Percentiles rank a stretch among this genome's conserved stretches.
phyloP scores from a whole-genome alignment of 768 basidiomycete species.

The Paxillus rubicundulus region DNA sequence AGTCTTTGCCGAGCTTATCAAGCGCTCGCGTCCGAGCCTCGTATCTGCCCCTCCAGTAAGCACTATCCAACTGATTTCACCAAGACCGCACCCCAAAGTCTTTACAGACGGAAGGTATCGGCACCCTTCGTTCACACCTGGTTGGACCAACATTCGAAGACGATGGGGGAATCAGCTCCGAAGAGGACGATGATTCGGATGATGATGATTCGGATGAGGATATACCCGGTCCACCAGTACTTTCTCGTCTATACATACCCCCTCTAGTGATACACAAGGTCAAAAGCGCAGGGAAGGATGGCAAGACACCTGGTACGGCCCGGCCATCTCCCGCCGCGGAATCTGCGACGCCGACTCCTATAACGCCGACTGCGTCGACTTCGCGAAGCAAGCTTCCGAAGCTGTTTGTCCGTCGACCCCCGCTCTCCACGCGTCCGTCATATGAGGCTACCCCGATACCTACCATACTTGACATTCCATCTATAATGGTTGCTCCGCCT shows the following conservation, averaged over 20 bases:
- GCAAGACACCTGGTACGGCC: slow-evolving; percentile 21
- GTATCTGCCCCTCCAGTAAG: slow-evolving; percentile 77
- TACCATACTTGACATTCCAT: slow-evolving; percentile 7
- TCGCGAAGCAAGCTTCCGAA: slow-evolving; percentile 31
- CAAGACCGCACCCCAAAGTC: neutral
- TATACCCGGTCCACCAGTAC: slow-evolving; percentile 25
- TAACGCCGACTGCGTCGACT: slow-evolving; percentile 27
- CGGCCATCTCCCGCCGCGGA: slow-evolving; percentile 22
- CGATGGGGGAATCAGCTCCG: slow-evolving; percentile 71
- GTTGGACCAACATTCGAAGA: slow-evolving; percentile 60
- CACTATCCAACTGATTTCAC: slow-evolving; percentile 15
- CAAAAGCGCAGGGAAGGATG: slow-evolving; percentile 10
- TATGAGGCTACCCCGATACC: slow-evolving; percentile 20
- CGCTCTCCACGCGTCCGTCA: slow-evolving; percentile 31
- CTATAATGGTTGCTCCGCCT: slow-evolving; percentile 15
- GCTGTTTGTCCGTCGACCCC: slow-evolving; percentile 35
- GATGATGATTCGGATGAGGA: slow-evolving; percentile 27
- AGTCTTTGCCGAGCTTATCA: slow-evolving; percentile 61
- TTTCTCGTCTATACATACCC: slow-evolving; percentile 23
- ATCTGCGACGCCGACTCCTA: slow-evolving; percentile 22
- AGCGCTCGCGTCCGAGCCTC: slow-evolving; percentile 60
- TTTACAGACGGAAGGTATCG: slow-evolving; percentile 77
- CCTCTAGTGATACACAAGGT: slow-evolving; percentile 21
- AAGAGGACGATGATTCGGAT: slow-evolving; percentile 39
- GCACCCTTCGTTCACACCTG: slow-evolving; percentile 70